Base-by-base conservation (phyloP, 1,284 basidiomycete species). In the Pholiota adiposa region DNA sequence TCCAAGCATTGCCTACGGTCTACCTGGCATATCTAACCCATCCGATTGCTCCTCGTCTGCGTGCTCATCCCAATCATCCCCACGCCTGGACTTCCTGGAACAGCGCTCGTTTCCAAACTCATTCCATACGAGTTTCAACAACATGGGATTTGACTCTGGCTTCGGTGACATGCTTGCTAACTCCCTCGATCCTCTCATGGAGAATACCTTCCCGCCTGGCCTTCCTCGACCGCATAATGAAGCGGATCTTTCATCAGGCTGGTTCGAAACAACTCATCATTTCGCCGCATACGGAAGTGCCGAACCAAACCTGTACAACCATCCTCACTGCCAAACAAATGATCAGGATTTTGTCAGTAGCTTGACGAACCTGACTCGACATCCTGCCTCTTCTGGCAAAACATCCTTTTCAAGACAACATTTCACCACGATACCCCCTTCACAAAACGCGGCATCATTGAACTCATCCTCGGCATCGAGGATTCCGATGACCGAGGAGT, bases 401-500 rank as follows among this genome's bases (percentile, higher is more conserved):
- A 54, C 62, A 40, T 54, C 65, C 56, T 54, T 65, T 66, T 66
- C 64, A 36, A 63, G 63, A 60, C 67, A 65, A 43, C 60, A 61
- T 31, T 63, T 65, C 54, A 57, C 66, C 61, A 64, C 62, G 49
- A 54, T 56, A 52, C 55, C 57, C 25, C 62, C 63, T 51, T 23
- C 55, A 33, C 58, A 59, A 54, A 58, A 52, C 38, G 41, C 59
- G 59, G 43, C 60, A 36, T 53, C 48, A 62, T 65, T 64, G 59
- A 63, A 57, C 23, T 55, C 56, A 33, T 67, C 68, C 66, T 69
- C 69, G 68, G 67, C 54, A 53, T 58, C 64, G 53, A 49, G 57
- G 43, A 64, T 61, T 51, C 68, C 63, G 65, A 67, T 56, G 60
- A 67, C 77, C 70, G 75, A 76, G 63, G 83, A 83, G 65, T 73